Conservation (phyloP, 2,329 filamentous ascomycete species). For the Pezicula neosporulosa region DNA sequence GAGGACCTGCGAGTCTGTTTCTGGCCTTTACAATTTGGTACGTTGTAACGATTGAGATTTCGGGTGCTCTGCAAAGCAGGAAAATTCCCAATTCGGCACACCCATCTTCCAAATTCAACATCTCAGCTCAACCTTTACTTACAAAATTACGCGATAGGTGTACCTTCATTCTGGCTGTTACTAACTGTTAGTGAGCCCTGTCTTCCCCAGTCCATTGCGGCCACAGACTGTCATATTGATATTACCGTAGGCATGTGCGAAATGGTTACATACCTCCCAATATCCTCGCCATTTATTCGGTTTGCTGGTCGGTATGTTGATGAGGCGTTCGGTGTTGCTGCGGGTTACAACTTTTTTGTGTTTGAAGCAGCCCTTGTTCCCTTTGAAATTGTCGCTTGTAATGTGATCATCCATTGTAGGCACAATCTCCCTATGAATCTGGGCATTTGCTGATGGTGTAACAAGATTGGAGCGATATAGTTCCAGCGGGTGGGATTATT, state of each 20-base stretch:
- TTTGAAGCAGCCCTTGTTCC: slow-evolving; percentile 66
- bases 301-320: slow-evolving; percentile 75
- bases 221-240: slow-evolving; percentile 45
- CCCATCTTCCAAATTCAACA: background rate
- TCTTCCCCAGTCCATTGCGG: slow-evolving; percentile 35
- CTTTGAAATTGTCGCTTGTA: slow-evolving; percentile 64
- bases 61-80: too few relatives aligned
- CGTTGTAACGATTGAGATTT: slow-evolving; percentile 2
- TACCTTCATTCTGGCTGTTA: slow-evolving; percentile 56
- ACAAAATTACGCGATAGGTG: slow-evolving; percentile 45
- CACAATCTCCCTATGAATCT: too few relatives aligned
- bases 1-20: slow-evolving; percentile 57
- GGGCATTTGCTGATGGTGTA: too few relatives aligned
- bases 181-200: slow-evolving; percentile 35
- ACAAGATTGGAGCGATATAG: slow-evolving; percentile 51
- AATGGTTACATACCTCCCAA: slow-evolving; percentile 74
- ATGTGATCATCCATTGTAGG: slow-evolving; percentile 52
- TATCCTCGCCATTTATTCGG: slow-evolving; percentile 75
- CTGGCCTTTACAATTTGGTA: slow-evolving; percentile 55
- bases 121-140: background rate
- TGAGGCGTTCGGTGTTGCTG: slow-evolving; percentile 69
- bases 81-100: too few relatives aligned
- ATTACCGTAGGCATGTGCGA: slow-evolving; percentile 68
- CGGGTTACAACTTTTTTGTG: slow-evolving; percentile 72
- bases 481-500: slow-evolving; percentile 59